phyloP scores from a whole-genome alignment of 2,329 filamentous ascomycete species.

The Periglandula ipomoeae region DNA sequence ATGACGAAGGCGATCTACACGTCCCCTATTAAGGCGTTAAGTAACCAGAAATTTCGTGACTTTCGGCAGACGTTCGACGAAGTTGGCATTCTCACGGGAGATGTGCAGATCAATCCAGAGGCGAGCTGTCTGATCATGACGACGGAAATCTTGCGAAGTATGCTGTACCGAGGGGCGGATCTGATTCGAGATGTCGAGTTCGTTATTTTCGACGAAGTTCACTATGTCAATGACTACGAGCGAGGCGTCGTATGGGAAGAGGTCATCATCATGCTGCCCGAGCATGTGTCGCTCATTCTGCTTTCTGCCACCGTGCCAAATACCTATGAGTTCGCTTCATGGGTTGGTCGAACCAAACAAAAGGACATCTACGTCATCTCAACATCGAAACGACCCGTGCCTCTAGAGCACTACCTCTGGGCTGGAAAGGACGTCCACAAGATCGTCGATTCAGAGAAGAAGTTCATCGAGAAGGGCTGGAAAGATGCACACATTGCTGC shows the following conservation, averaged over 20 bases:
- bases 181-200: conserved; percentile 96
- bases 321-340: conserved; percentile 94
- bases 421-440: conserved; percentile 86
- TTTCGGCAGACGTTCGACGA: conserved; percentile 87
- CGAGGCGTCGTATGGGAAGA: conserved; percentile 98
- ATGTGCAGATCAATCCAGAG: conserved; percentile 96
- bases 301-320: conserved; percentile 96
- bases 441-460: conserved; percentile 88
- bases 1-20: conserved; percentile 99
- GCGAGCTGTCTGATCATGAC: conserved; percentile 99
- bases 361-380: conserved; percentile 99
- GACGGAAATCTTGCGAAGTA: conserved; percentile 93
- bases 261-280: conserved; percentile 98
- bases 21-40: conserved; percentile 94
- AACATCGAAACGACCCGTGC: conserved; percentile 88
- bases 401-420: conserved; percentile 94
- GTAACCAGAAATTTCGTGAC: conserved; percentile 97
- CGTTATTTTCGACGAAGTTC: conserved; percentile 97
- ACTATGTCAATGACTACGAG: conserved; percentile 95
- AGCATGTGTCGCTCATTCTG: conserved; percentile 91
- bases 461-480: conserved; percentile 87
- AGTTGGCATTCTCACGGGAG: conserved; percentile 91
- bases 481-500: conserved; percentile 82
- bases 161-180: conserved; percentile 94
- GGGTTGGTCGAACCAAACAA: conserved; percentile 96